phyloP scores from a whole-genome alignment of 2,329 filamentous ascomycete genomes.

The Periconia sp. region DNA sequence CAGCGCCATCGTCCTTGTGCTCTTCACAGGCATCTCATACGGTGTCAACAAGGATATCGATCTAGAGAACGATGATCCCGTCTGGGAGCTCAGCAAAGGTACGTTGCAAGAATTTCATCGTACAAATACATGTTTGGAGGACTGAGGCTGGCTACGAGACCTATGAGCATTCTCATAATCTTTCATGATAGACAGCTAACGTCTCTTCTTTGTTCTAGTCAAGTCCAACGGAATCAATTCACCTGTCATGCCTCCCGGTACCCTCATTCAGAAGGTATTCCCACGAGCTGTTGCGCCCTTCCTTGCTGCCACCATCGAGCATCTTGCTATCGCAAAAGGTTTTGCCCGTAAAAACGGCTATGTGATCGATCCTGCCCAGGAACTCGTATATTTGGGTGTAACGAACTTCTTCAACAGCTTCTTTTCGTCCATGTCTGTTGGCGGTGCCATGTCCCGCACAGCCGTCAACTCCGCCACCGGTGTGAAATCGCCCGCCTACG shows the following conservation, averaged over 20 bases:
- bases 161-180: no score
- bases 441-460: slow-evolving; percentile 71
- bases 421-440: slow-evolving; percentile 69
- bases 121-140: no score
- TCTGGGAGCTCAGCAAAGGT: slow-evolving; percentile 65
- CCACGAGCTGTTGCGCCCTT: slow-evolving; percentile 65
- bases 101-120: no score
- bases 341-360: slow-evolving; percentile 69
- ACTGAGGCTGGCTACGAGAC: no score
- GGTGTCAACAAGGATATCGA: slow-evolving; percentile 61
- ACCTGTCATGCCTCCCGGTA: slow-evolving; percentile 55
- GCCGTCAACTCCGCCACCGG: slow-evolving; percentile 70
- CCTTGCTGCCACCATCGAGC: slow-evolving; percentile 66
- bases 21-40: slow-evolving; percentile 69
- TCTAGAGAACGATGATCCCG: slow-evolving; percentile 48
- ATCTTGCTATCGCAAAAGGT: slow-evolving; percentile 68
- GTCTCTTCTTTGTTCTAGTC: not conserved
- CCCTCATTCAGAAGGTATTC: slow-evolving; percentile 61
- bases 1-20: slow-evolving; percentile 64
- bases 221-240: slow-evolving; percentile 59
- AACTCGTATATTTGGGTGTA: slow-evolving; percentile 67
- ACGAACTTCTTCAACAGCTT: slow-evolving; percentile 70
- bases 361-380: slow-evolving; percentile 68
- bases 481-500: slow-evolving; percentile 67
- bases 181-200: not conserved